Base-by-base conservation (phyloP, 164 flowering plant species). In the Litsea cubeba region DNA sequence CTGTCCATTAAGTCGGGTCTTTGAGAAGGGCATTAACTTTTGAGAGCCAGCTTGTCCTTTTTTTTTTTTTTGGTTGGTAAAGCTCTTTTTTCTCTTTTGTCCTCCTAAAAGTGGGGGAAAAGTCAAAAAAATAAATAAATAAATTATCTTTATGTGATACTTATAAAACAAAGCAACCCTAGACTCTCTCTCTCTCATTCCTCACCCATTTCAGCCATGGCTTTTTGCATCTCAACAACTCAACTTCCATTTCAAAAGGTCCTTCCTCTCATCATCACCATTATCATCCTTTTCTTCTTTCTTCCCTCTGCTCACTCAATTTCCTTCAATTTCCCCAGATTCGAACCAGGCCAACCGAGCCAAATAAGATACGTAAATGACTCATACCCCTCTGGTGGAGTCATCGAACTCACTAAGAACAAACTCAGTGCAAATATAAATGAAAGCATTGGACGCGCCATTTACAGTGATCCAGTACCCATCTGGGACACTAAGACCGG, bases 401-500 rank as follows among this genome's bases (percentile, higher is more conserved):
- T 26, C 28, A 1, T 26, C 3, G 28, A 26, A 0, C 28, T 82
- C 32, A 81, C 78, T 1, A n/a, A 77, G 26, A 79, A 76, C 77
- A 74, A 79, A 58, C 64, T 40, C 1, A 81, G 72, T 25, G 50
- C 25, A 22, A 15, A 67, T 60, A 46, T 76, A 5, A 68, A 20
- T 0, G 10, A 62, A 0, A 76, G 78, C 23, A 49, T 18, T 3
- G 81, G 81, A n/a, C 76, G 71, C 0, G 73, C 68, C 28, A 54
- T 14, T 1, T 79, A 72, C 49, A 2, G 23, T 8, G 5, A 69
- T 3, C 50, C 40, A 1, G 23, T 79, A 0, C 81, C 17, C 2
- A 25, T 75, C 12, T 79, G 81, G 81, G 78, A 76, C 70, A 12
- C 74, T 1, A 25, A 6, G 0, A 74, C 82, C 2, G 26, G 24